These are phyloP conservation scores for Aspergillus ruber DNA, from an alignment of 2,329 filamentous ascomycete species.

Conservation along the genomic window DNA sequence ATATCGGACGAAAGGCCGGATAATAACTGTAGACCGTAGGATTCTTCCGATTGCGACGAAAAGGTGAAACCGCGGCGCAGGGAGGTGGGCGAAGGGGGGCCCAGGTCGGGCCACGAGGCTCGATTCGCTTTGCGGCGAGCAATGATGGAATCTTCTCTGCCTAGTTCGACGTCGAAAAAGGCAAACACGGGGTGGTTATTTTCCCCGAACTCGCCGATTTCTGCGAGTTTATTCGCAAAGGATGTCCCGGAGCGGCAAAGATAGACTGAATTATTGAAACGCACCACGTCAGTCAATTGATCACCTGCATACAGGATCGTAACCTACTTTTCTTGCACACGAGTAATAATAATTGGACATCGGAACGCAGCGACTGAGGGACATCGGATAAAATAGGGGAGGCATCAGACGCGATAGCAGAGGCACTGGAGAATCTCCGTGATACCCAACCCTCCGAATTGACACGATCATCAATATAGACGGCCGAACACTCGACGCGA, in stretches of 20 bases:
- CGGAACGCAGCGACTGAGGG: slow-evolving; percentile 40
- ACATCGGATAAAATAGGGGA: slow-evolving; percentile 31
- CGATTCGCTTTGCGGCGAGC: slow-evolving; percentile 24
- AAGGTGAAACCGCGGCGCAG: slow-evolving; percentile 37
- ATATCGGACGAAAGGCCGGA: slow-evolving; percentile 45
- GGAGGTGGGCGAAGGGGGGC: slow-evolving; percentile 25
- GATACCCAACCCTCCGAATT: slow-evolving; percentile 40
- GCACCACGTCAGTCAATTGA: slow-evolving; percentile 6
- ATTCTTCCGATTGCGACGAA: slow-evolving; percentile 38
- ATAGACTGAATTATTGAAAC: slow-evolving; percentile 40
- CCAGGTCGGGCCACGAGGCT: slow-evolving; percentile 23
- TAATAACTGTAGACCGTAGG: slow-evolving; percentile 44
- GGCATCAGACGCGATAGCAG: slow-evolving; percentile 19
- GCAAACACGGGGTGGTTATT: slow-evolving; percentile 51
- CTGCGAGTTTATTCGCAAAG: slow-evolving; percentile 48
- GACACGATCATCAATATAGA: slow-evolving; percentile 43
- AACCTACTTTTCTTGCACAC: slow-evolving; percentile 50
- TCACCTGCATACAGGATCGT: slow-evolving; percentile 1
- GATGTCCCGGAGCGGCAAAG: slow-evolving; percentile 48
- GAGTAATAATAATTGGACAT: slow-evolving; percentile 44
- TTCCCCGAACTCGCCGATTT: slow-evolving; percentile 42
- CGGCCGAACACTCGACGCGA: slow-evolving; percentile 36
- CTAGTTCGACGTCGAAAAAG: slow-evolving; percentile 47
- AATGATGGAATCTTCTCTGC: slow-evolving; percentile 31
- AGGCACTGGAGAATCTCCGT: slow-evolving; percentile 22